phyloP scores from a whole-genome alignment of 345 rosid genomes.

The Salix caprea region DNA sequence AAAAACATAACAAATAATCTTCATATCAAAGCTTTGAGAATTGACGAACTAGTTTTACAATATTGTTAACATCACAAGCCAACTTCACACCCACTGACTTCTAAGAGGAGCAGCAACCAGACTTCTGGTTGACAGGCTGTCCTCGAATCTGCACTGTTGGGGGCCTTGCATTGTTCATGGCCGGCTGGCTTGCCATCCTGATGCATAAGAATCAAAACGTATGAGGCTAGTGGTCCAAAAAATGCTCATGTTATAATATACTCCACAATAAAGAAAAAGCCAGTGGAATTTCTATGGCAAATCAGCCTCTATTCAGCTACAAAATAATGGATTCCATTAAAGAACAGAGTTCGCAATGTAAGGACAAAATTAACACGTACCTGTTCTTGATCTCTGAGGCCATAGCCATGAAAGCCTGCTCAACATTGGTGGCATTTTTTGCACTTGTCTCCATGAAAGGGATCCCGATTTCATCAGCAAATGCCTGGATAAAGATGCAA shows the following conservation, averaged over 20 bases:
- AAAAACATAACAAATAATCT: slow-evolving; percentile 28
- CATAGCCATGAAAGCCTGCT: slow-evolving; percentile 81
- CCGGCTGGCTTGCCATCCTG: slow-evolving; percentile 85
- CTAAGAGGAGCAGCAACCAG: slow-evolving; percentile 69
- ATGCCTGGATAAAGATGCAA: slow-evolving; percentile 38
- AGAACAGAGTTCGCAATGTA: background rate
- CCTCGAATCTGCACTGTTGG: slow-evolving; percentile 70
- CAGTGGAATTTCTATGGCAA: background rate
- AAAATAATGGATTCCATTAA: background rate
- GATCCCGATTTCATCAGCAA: slow-evolving; percentile 74
- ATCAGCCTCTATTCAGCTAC: background rate
- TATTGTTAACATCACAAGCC: slow-evolving; percentile 18
- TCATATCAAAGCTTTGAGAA: slow-evolving; percentile 25
- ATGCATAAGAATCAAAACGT: background rate
- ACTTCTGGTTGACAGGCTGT: slow-evolving; percentile 62
- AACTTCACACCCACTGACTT: background rate
- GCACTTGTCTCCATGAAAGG: slow-evolving; percentile 85
- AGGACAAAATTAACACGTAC: slow-evolving; percentile 5
- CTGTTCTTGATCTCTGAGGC: slow-evolving; percentile 70
- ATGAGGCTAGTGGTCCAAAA: background rate
- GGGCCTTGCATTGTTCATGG: slow-evolving; percentile 55
- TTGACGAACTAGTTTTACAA: slow-evolving; percentile 40
- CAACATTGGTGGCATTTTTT: slow-evolving; percentile 67
- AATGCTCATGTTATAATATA: background rate
- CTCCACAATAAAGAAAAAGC: background rate